A percentile compares a stretch with the other conserved stretches of the same genome.
These are phyloP conservation scores for Actinidia chinensis DNA, from an alignment of 179 eudicot genomes.

Conservation along the genomic window DNA sequence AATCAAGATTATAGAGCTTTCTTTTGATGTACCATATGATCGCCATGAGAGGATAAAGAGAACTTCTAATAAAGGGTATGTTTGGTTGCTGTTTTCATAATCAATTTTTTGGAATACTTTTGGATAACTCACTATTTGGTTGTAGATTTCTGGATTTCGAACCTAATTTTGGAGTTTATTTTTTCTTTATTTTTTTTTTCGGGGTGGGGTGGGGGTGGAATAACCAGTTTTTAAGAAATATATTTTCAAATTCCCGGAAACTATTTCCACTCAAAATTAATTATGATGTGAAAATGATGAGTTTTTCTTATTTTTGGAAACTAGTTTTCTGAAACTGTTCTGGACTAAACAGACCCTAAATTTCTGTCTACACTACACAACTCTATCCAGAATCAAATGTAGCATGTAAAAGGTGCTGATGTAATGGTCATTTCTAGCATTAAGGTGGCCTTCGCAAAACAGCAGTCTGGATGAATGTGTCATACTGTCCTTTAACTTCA, in stretches of 20 bases:
- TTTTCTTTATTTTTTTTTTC: background rate
- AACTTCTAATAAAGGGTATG: background rate
- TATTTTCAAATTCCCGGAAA: background rate
- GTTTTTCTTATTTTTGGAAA: no score
- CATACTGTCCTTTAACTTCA: background rate
- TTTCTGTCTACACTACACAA: no score
- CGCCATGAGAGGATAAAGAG: background rate
- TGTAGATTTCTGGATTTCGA: background rate
- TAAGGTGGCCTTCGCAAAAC: background rate
- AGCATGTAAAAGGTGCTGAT: no score
- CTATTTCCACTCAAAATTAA: no score
- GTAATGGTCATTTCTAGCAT: background rate
- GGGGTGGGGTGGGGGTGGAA: background rate
- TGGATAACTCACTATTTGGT: background rate
- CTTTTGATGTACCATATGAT: slow-evolving; percentile 2
- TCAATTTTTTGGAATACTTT: no score
- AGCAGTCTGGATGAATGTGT: background rate
- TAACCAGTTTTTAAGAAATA: background rate
- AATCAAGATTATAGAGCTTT: background rate
- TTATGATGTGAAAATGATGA: no score
- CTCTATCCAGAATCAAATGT: no score
- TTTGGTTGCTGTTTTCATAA: background rate
- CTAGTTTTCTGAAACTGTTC: no score
- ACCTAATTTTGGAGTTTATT: background rate
- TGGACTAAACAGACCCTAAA: no score